Conservation (phyloP, 108 stramenopile species). For the Nannochloropsis granulata region DNA sequence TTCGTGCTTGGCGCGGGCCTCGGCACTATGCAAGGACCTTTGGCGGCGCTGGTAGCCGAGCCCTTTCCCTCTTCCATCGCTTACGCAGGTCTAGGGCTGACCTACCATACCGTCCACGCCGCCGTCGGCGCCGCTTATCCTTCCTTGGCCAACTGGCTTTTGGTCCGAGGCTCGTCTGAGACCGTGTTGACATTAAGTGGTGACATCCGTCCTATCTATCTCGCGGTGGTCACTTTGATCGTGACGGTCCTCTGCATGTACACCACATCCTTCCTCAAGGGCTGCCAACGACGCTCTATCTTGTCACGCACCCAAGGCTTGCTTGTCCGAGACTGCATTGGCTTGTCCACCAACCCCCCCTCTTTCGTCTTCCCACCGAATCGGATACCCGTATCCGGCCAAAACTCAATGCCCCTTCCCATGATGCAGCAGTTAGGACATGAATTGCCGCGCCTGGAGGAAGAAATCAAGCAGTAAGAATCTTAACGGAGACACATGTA, state of each 20-base stretch:
- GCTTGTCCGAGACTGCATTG: background rate
- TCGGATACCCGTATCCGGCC: no score
- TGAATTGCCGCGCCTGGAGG: background rate
- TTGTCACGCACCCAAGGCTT: background rate
- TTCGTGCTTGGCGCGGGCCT: background rate
- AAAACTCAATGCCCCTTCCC: no score
- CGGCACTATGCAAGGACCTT: background rate
- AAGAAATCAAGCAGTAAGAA: background rate
- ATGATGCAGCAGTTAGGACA: no score
- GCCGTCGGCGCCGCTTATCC: background rate
- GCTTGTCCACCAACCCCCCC: background rate
- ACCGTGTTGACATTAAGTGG: background rate
- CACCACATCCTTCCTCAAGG: background rate
- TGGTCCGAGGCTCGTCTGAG: background rate
- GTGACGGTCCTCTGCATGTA: background rate
- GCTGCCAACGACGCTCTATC: background rate
- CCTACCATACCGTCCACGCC: background rate
- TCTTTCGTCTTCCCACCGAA: background rate
- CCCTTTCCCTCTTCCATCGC: background rate
- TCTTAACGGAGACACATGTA: no score
- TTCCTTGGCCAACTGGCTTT: background rate
- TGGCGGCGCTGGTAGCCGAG: background rate
- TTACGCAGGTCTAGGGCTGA: background rate
- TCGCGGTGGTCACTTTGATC: background rate
- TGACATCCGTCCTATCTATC: background rate